phyloP scores from a whole-genome alignment of 306 rosid genomes.

The Vigna nakashimae region DNA sequence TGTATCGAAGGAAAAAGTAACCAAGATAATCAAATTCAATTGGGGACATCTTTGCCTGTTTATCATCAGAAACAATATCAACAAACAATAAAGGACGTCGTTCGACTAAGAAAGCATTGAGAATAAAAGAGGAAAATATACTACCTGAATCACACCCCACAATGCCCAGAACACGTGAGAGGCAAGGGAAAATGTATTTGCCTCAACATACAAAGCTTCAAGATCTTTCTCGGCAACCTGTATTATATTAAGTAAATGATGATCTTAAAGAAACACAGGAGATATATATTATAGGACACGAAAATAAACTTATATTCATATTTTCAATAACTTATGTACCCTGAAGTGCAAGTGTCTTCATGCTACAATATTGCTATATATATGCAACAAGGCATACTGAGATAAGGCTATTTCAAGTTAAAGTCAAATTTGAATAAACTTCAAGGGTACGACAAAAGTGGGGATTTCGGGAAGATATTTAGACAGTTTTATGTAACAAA shows the following conservation, averaged over 20 bases:
- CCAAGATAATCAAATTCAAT: conserved; percentile 79
- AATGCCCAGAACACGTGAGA: conserved; percentile 90
- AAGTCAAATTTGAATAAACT: not conserved
- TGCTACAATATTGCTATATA: not conserved
- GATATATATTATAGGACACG: not conserved
- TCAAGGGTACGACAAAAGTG: not conserved
- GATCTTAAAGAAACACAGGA: not conserved
- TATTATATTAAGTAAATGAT: conserved; percentile 4
- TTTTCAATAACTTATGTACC: not conserved
- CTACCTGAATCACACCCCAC: conserved; percentile 97
- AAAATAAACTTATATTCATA: not conserved
- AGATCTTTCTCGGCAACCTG: conserved; percentile 80
- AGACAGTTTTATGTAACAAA: not conserved
- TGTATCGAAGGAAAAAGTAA: conserved; percentile 84
- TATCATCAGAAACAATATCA: conserved; percentile 29
- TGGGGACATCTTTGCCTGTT: conserved; percentile 81
- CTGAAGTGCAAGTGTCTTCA: not conserved
- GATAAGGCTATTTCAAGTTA: conserved; percentile 1
- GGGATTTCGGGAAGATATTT: not conserved
- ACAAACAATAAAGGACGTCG: not conserved
- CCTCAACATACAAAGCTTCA: conserved; percentile 72
- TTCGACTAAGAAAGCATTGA: conserved; percentile 5
- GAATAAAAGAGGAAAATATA: conserved; percentile 32
- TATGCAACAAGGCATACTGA: not conserved
- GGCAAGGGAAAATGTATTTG: conserved; percentile 74